Evolutionary conservation across 2,329 filamentous ascomycete species (phyloP), one percentile per base, ranked within the genome.

Genomic region (Thermochaetoides dissita): DNA sequence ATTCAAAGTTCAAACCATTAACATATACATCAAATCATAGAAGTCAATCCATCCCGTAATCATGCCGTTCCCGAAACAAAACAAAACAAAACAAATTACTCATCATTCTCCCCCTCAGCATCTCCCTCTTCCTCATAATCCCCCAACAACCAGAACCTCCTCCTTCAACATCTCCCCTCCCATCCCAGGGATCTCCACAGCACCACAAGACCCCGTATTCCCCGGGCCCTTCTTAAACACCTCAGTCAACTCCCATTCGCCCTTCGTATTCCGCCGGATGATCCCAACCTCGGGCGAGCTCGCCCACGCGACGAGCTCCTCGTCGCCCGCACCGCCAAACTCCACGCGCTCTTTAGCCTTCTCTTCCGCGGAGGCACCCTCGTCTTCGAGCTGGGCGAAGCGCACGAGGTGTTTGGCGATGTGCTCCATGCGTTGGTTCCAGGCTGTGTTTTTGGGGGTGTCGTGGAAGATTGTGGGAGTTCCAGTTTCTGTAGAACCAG

Each of bases 351-450:
- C 46, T 46, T 45, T 42, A 5, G 42, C 45, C 45, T 63, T 60
- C 10, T 48, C 47, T 8, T 58, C 58, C 7, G 54, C 46, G 5
- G 34, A 10, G 8, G 34, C 10, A 24, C 17, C 17, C 17, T 24
- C 17, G 17, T 24, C 17, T 24, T 24, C 17, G 17, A 24, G 8
- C 9, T 35, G 7, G 34, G 34, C n/a, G 34, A 9, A n/a, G 6
- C 17, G 10, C 34, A 35, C 10, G 34, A 11, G 34, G 10, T 10
- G 9, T 12, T 35, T 35, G 5, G 34, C 34, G 3, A 94, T 75
- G 61, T 95, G 88, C 59, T 95, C 88, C 77, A 94, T 85, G 24
- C 84, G 71, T 44, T 79, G 71, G 45, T 91, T 82, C 87, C 87
- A 94, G 8, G 76, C 76, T 5, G 17, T 24, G 17, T 24, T 24